Evolutionary conservation across 202 grass and related monocot genomes (phyloP), one percentile per base, ranked within the genome.

Genomic region (Bolboschoenoplectus hybrid): DNA sequence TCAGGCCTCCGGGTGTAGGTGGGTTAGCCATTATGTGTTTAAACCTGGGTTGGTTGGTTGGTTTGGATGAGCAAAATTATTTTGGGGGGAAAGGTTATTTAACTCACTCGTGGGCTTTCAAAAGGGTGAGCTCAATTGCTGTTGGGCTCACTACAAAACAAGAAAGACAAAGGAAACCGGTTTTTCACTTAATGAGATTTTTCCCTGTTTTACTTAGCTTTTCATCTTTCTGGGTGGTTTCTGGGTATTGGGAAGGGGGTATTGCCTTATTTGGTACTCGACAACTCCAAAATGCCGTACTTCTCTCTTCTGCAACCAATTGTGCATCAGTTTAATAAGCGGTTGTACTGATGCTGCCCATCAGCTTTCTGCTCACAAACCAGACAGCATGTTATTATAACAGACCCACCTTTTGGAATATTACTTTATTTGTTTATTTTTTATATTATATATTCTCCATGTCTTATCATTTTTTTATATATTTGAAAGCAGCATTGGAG

Each of bases 1-100:
- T 63, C 93, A 99, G 72, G 88, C 80, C 76, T 72, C 86, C 85
- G 97, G 97, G 11, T 89, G 91, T 14, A 94, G 92, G 97, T 99
- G 88, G 55, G 80, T 66, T 80, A 41, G 69, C 53, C 51, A 75
- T 86, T 87, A 9, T 83, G 17, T 68, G 16, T 49, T 65, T 70
- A 12, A 51, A 55, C 2, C 47, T 7, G 4, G 11, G 20, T 16
- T 70, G 20, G 71, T 12, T 46, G 19, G 10, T 7, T 73, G 47
- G 69, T 16, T 11, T 73, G 47, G 69, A 17, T 11, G 2, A 74
- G 44, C 39, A 81, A 57, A 63, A 63, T 63, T 6, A n/a, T 62
- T 34, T 87, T 67, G 14, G 67, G 11, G 40, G 47, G 6, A 51
- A 63, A 63, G 41, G 46, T 73, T 12, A 63, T 6, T 46, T 61